phyloP scores from a whole-genome alignment of 2,329 filamentous ascomycete genomes.

The Sclerotinia subarctica region DNA sequence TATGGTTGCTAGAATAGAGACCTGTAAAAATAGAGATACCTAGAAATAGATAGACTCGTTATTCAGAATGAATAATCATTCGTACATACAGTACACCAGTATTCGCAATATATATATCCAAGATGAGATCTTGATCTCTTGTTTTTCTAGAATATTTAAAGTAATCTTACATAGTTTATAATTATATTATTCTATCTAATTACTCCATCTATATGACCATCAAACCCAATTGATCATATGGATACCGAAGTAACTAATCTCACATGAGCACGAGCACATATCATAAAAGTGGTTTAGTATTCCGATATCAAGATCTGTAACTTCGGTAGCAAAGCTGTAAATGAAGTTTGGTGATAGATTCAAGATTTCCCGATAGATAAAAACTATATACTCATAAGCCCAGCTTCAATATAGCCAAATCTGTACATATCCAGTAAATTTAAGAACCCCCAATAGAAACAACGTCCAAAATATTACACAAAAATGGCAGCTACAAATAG shows the following conservation, averaged over 20 bases:
- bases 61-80: not conserved
- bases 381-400: not conserved
- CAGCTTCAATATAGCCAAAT: not conserved
- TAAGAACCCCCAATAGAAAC: not conserved
- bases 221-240: no score
- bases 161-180: no score
- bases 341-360: not conserved
- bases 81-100: not conserved
- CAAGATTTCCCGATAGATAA: not conserved
- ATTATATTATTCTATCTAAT: no score
- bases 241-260: no score
- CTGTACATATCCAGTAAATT: not conserved
- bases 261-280: no score
- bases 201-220: no score
- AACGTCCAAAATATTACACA: not conserved
- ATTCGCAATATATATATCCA: no score
- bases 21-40: slow-evolving; percentile 20
- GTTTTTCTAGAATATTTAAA: no score
- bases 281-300: not conserved
- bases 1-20: not conserved
- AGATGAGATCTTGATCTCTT: no score
- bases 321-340: not conserved
- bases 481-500: not conserved
- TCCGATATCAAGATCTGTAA: not conserved
- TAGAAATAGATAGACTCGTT: not conserved